These are phyloP conservation scores for Amanita pseudoporphyria DNA, from an alignment of 768 basidiomycete species.

Conservation along the genomic window DNA sequence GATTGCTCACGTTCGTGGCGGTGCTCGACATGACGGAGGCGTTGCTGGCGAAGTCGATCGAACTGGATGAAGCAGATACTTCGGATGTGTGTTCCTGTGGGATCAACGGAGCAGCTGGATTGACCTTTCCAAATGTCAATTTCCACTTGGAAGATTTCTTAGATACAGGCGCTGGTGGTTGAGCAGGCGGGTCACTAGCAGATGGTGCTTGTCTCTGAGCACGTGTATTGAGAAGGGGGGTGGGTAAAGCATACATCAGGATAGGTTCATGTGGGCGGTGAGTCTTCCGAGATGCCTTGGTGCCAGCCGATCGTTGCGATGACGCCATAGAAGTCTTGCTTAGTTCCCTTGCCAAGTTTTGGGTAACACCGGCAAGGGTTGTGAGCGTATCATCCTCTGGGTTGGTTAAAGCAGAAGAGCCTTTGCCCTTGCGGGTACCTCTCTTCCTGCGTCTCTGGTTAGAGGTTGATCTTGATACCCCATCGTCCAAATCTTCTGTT, in stretches of 20 bases:
- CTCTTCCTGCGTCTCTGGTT: slow-evolving; percentile 76
- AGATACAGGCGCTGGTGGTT: slow-evolving; percentile 27
- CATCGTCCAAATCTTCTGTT: slow-evolving; percentile 10
- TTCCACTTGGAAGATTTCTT: slow-evolving; percentile 90
- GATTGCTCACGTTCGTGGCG: slow-evolving; percentile 66
- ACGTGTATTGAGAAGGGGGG: slow-evolving; percentile 19
- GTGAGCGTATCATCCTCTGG: slow-evolving; percentile 49
- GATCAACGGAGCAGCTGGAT: slow-evolving; percentile 23
- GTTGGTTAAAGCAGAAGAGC: slow-evolving; percentile 26
- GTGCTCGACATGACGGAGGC: slow-evolving; percentile 46
- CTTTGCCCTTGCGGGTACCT: slow-evolving; percentile 78
- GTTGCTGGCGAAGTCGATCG: slow-evolving; percentile 18
- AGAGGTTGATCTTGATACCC: slow-evolving; percentile 52
- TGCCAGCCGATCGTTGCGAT: slow-evolving; percentile 22
- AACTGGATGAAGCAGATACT: slow-evolving; percentile 24
- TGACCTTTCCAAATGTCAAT: slow-evolving; percentile 60
- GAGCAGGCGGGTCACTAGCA: slow-evolving; percentile 9
- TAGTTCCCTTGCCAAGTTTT: slow-evolving; percentile 77
- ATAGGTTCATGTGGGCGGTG: slow-evolving; percentile 32
- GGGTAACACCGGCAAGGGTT: slow-evolving; percentile 71
- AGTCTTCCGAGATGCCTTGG: slow-evolving; percentile 18
- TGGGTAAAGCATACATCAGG: slow-evolving; percentile 34
- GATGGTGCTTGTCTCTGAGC: slow-evolving; percentile 13
- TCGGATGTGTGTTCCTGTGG: slow-evolving; percentile 29
- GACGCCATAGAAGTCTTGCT: slow-evolving; percentile 52